Evolutionary conservation across 352 stramenopile species (phyloP).

Genomic region (Phytophthora litchii): DNA sequence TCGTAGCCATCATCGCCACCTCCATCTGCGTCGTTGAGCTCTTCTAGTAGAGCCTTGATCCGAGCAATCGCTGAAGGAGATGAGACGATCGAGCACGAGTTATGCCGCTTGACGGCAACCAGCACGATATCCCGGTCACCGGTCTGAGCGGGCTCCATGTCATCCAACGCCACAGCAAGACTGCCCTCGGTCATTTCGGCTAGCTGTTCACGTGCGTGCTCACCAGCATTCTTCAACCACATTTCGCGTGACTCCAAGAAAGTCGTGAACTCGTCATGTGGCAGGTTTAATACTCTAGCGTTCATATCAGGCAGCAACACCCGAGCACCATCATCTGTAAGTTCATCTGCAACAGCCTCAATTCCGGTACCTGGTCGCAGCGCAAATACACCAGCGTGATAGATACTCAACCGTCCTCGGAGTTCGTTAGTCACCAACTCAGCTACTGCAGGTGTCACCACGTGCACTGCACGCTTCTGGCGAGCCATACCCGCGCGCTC

Average conservation of each 20-base stretch:
- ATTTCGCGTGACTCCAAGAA: slow-evolving; percentile 72
- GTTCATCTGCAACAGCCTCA: slow-evolving; percentile 43
- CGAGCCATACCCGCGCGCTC: slow-evolving; percentile 69
- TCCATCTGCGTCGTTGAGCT: slow-evolving; percentile 60
- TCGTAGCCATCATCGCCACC: slow-evolving; percentile 76
- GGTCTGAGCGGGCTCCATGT: slow-evolving; percentile 83
- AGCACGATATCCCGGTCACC: slow-evolving; percentile 74
- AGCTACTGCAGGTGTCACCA: slow-evolving; percentile 64
- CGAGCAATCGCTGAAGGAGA: slow-evolving; percentile 63
- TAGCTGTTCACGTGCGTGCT: slow-evolving; percentile 54
- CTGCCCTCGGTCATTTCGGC: slow-evolving; percentile 62
- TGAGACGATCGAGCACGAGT: slow-evolving; percentile 77
- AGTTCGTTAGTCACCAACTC: slow-evolving; percentile 45
- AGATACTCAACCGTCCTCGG: slow-evolving; percentile 57
- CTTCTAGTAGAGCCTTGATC: slow-evolving; percentile 74
- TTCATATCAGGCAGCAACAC: slow-evolving; percentile 59
- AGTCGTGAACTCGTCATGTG: slow-evolving; percentile 67
- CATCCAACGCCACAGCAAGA: slow-evolving; percentile 71
- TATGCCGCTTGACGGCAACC: slow-evolving; percentile 65
- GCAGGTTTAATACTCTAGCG: slow-evolving; percentile 55
- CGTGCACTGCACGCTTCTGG: slow-evolving; percentile 67
- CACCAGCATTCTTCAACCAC: slow-evolving; percentile 80
- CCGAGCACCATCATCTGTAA: slow-evolving; percentile 72
- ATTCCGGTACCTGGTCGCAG: slow-evolving; percentile 35
- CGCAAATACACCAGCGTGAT: slow-evolving; percentile 68